These are phyloP conservation scores for Croton setiger DNA, from an alignment of 441 rosid species.

Conservation along the genomic window DNA sequence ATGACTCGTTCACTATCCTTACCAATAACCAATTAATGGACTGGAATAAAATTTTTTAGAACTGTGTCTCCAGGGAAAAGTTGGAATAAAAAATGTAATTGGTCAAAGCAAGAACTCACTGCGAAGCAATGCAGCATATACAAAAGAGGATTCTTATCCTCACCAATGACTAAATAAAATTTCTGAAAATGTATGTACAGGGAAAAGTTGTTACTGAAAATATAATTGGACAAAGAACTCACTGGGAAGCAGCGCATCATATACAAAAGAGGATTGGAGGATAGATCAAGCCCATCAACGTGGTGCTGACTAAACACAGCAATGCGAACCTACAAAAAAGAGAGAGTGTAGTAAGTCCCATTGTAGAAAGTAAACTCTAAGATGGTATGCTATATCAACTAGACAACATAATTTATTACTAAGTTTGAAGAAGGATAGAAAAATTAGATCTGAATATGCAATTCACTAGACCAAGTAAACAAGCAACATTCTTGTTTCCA, in stretches of 20 bases:
- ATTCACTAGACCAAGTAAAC: too few species aligned
- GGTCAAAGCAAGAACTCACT: conserved; percentile 63
- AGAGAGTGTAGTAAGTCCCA: too few species aligned
- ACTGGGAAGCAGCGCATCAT: conserved; percentile 99
- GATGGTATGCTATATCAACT: background rate
- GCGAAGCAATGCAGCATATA: conserved; percentile 99
- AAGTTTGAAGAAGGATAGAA: background rate
- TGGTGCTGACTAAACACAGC: conserved; percentile 99
- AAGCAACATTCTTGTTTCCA: too few species aligned
- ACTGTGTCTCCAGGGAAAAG: conserved; percentile 1
- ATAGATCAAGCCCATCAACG: conserved; percentile 91
- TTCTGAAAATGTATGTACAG: too few species aligned
- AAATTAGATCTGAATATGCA: background rate
- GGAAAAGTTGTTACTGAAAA: too few species aligned
- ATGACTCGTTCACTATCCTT: background rate
- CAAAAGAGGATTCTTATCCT: conserved; percentile 94
- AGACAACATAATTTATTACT: background rate
- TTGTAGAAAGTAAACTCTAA: background rate
- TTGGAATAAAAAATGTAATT: conserved; percentile 8
- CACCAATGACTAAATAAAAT: too few species aligned
- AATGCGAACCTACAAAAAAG: conserved; percentile 69
- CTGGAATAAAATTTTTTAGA: background rate
- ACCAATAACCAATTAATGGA: background rate
- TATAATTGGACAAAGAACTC: conserved; percentile 36
- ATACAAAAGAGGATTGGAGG: conserved; percentile 93